Percentiles rank a stretch among this genome's conserved stretches.
Evolutionary conservation across 495 filamentous ascomycete species (phyloP).

Genomic region (Haplographium delicatum): DNA sequence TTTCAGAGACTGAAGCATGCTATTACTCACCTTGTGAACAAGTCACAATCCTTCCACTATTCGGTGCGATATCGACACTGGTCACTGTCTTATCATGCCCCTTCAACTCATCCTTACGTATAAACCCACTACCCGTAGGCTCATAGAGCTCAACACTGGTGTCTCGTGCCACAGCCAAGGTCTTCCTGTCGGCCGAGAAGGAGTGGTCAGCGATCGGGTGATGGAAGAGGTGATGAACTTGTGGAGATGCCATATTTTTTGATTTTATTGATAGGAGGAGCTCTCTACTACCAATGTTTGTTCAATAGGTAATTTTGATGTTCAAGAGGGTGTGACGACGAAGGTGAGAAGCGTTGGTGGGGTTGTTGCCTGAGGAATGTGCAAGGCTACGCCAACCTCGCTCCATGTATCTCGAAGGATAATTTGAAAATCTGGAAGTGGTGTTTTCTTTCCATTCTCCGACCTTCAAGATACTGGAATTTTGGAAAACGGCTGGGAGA

Average conservation of each 20-base stretch:
- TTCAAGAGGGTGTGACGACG: constrained; percentile 11
- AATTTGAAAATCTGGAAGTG: no score
- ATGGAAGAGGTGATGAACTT: constrained; percentile 96
- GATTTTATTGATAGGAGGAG: constrained; percentile 77
- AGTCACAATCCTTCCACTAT: constrained; percentile 86
- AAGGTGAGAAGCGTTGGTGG: constrained; percentile 1
- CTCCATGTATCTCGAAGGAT: no score
- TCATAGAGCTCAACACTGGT: constrained; percentile 87
- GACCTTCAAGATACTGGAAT: neutral
- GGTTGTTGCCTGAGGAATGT: constrained; percentile 6
- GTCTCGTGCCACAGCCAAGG: constrained; percentile 86
- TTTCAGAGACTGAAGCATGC: neutral
- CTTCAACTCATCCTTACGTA: constrained; percentile 83
- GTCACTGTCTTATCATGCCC: constrained; percentile 97
- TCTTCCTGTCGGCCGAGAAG: constrained; percentile 86
- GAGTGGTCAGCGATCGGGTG: constrained; percentile 95
- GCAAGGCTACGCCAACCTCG: no score
- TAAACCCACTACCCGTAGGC: constrained; percentile 67
- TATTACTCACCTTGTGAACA: constrained; percentile 78
- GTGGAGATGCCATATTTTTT: constrained; percentile 66
- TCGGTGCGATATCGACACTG: constrained; percentile 89
- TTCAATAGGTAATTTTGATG: constrained; percentile 11
- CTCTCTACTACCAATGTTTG: constrained; percentile 88
- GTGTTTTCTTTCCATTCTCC: neutral
- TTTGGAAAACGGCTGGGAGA: neutral